Conservation (phyloP, 768 basidiomycete genomes). For the Trametes sanguinea region DNA sequence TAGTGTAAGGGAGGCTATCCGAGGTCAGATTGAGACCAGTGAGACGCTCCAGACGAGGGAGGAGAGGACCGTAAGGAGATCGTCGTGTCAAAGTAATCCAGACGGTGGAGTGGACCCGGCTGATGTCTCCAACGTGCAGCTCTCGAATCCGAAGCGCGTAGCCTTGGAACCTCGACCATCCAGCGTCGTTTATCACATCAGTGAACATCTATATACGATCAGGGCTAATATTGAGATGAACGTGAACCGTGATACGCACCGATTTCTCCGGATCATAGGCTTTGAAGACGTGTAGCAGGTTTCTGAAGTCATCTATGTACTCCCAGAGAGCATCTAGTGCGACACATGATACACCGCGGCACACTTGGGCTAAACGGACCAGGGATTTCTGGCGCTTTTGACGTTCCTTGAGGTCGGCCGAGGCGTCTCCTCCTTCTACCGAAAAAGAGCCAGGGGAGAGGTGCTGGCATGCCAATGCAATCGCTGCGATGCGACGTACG, state of each 20-base stretch:
- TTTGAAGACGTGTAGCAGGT: neutral
- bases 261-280: neutral
- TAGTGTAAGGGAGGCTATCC: neutral
- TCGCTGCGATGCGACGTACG: too few species aligned
- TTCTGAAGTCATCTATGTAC: neutral
- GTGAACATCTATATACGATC: neutral
- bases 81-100: neutral
- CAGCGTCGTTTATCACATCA: neutral
- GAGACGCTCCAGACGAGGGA: neutral
- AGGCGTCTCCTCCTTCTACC: neutral
- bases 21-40: neutral
- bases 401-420: slow-evolving; percentile 42
- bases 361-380: neutral
- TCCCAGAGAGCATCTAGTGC: neutral
- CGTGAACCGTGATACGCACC: neutral
- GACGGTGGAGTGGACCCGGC: neutral
- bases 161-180: neutral
- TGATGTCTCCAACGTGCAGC: neutral
- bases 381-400: neutral
- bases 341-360: neutral
- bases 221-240: neutral
- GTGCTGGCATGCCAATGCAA: neutral
- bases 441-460: neutral
- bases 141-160: neutral
- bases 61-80: neutral